phyloP scores from a whole-genome alignment of 2,329 filamentous ascomycete species.

The Pseudocercospora pini-densiflorae region DNA sequence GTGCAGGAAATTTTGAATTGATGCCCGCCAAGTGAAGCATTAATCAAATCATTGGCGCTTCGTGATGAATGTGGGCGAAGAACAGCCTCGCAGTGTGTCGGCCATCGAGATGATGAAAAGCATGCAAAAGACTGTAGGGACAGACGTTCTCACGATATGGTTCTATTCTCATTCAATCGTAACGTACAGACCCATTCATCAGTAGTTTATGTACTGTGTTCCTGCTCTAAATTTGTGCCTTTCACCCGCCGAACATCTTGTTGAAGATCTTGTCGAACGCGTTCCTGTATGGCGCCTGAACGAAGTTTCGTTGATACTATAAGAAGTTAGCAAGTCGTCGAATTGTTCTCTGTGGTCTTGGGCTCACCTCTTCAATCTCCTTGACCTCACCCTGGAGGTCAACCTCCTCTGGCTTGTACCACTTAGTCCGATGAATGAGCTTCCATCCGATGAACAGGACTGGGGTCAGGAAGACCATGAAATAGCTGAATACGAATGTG shows the following conservation, averaged over 20 bases:
- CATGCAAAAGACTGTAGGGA: background rate
- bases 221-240: background rate
- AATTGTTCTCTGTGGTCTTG: constrained; percentile 28
- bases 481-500: constrained; percentile 74
- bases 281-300: constrained; percentile 37
- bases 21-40: background rate
- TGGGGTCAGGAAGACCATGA: constrained; percentile 73
- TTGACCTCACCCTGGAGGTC: constrained; percentile 67
- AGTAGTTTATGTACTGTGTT: background rate
- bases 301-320: constrained; percentile 31
- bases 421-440: constrained; percentile 65
- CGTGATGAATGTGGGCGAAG: too few species aligned
- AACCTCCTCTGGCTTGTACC: constrained; percentile 60
- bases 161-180: background rate
- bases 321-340: background rate
- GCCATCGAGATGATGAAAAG: background rate
- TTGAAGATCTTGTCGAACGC: constrained; percentile 48
- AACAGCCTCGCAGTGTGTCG: background rate
- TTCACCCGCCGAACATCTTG: constrained; percentile 47
- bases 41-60: background rate
- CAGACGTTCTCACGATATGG: background rate
- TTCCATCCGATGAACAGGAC: constrained; percentile 74
- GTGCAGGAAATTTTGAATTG: background rate
- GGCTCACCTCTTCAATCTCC: constrained; percentile 62
- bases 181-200: background rate